Conservation (phyloP, 2,329 filamentous ascomycete genomes). For the Colletotrichum lindemuthianum region DNA sequence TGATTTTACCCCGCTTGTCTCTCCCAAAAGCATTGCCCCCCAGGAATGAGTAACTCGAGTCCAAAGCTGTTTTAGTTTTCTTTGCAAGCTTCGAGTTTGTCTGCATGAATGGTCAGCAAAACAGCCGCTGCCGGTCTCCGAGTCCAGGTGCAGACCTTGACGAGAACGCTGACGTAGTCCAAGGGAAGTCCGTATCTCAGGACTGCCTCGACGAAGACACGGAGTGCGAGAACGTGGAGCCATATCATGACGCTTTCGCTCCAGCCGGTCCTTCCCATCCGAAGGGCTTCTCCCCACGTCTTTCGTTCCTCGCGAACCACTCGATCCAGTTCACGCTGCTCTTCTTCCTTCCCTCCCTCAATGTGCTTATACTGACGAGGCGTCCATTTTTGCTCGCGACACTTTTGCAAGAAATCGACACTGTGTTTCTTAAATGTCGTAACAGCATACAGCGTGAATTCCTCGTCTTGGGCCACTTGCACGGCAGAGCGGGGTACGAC, state of each 20-base stretch:
- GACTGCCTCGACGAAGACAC: conserved; percentile 98
- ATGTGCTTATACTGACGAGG: conserved; percentile 94
- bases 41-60: conserved; percentile 88
- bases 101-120: conserved; percentile 56
- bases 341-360: conserved; percentile 88
- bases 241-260: conserved; percentile 96
- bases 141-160: conserved; percentile 73
- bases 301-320: conserved; percentile 88
- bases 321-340: conserved; percentile 85
- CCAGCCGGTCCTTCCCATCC: conserved; percentile 90
- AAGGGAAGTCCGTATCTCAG: conserved; percentile 92
- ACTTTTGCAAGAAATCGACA: conserved; percentile 89
- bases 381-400: conserved; percentile 92
- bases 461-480: conserved; percentile 84
- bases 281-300: conserved; percentile 90
- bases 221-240: conserved; percentile 89
- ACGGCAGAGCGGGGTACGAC: conserved; percentile 90
- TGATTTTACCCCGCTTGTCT: conserved; percentile 92
- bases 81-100: conserved; percentile 83
- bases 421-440: conserved; percentile 94
- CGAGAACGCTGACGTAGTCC: conserved; percentile 84
- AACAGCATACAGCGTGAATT: conserved; percentile 88
- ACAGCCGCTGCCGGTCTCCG: not conserved
- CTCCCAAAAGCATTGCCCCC: conserved; percentile 93
- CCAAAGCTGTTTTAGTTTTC: conserved; percentile 82